Evolutionary conservation across 495 filamentous ascomycete species (phyloP).

Genomic region (Parachaetomium inaequale): DNA sequence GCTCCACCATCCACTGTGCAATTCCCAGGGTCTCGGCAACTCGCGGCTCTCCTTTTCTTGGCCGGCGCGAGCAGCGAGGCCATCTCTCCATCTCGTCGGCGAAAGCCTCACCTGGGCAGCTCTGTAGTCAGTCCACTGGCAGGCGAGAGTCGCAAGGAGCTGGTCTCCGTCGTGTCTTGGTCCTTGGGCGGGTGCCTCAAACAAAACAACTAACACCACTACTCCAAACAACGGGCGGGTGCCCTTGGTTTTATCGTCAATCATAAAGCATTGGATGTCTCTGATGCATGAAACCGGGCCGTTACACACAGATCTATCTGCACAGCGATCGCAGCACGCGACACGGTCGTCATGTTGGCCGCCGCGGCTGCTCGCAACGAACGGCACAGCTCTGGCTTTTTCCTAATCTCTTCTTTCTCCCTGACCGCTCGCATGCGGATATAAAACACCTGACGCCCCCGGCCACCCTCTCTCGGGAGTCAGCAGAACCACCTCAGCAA

Average conservation of each 20-base stretch:
- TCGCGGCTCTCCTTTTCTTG: background rate
- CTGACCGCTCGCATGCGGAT: conserved; percentile 9
- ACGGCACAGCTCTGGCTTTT: background rate
- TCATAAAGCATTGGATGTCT: background rate
- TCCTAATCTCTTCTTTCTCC: background rate
- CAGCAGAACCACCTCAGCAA: background rate
- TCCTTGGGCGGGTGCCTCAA: background rate
- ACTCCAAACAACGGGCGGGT: background rate
- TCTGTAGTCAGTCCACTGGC: background rate
- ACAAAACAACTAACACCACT: background rate
- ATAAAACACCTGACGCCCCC: conserved; percentile 13
- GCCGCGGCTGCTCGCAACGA: background rate
- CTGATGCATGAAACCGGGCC: conserved; percentile 1
- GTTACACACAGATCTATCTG: conserved; percentile 15
- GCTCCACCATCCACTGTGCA: conserved; percentile 16
- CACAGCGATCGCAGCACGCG: conserved; percentile 8
- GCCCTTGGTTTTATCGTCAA: background rate
- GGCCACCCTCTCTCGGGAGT: background rate
- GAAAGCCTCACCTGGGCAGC: background rate
- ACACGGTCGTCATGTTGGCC: background rate
- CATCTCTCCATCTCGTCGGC: background rate
- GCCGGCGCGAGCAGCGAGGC: background rate
- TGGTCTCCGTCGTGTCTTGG: background rate
- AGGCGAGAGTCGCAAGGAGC: background rate
- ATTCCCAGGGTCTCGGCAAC: conserved; percentile 30